These are phyloP conservation scores for Zalaria sp. DNA, from an alignment of 2,329 filamentous ascomycete species.

Conservation along the genomic window DNA sequence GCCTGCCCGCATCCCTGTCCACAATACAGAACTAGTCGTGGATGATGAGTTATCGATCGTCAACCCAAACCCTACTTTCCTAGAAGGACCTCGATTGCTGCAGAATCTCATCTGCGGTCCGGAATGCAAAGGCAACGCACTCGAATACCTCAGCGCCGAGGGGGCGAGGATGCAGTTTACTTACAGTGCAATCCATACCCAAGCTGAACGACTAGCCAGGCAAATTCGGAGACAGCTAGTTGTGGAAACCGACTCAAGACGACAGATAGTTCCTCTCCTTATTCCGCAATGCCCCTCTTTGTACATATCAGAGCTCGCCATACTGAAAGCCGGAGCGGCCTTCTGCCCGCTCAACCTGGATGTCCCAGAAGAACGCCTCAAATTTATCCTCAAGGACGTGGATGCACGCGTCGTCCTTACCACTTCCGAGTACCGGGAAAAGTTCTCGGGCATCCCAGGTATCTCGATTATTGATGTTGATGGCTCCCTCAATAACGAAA, in stretches of 20 bases:
- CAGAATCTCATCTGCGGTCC: constrained; percentile 47
- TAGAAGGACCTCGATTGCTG: constrained; percentile 42
- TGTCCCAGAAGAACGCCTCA: constrained; percentile 59
- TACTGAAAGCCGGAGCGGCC: constrained; percentile 67
- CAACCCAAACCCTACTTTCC: constrained; percentile 37
- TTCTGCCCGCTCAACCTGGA: constrained; percentile 79
- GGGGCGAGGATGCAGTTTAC: constrained; percentile 35
- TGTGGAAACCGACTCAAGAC: constrained; percentile 10
- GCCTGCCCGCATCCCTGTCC: background rate
- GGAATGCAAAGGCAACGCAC: constrained; percentile 31
- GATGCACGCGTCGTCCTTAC: constrained; percentile 55
- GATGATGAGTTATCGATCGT: constrained; percentile 36
- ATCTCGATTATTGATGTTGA: constrained; percentile 29
- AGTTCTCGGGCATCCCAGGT: constrained; percentile 21
- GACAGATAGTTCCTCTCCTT: constrained; percentile 56
- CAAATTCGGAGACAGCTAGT: constrained; percentile 27
- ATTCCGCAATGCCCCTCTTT: constrained; percentile 63
- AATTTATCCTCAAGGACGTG: constrained; percentile 70
- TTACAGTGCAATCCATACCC: constrained; percentile 48
- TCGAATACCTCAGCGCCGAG: constrained; percentile 47
- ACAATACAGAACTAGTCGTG: constrained; percentile 3
- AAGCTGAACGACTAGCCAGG: constrained; percentile 42
- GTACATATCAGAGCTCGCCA: constrained; percentile 63
- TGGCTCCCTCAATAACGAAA: constrained; percentile 4
- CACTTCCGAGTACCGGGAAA: constrained; percentile 31